Evolutionary conservation across 805 yeast genomes (phyloP).

Genomic region (Ogataea sp.): DNA sequence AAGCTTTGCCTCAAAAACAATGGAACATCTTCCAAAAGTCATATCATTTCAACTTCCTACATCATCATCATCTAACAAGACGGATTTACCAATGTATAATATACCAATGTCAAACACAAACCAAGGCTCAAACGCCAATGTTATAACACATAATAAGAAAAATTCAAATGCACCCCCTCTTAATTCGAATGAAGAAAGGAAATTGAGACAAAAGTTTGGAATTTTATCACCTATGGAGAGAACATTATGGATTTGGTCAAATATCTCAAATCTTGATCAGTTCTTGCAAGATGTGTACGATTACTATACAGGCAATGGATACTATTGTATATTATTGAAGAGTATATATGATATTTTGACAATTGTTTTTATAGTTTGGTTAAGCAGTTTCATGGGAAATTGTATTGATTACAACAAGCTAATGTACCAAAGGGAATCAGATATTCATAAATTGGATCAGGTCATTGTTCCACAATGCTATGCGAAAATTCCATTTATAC

Average conservation of each 20-base stretch:
- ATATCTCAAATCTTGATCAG: slow-evolving; percentile 82
- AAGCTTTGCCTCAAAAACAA: slow-evolving; percentile 17
- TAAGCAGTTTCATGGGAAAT: slow-evolving; percentile 71
- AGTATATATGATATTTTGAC: slow-evolving; percentile 63
- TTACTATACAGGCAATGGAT: slow-evolving; percentile 82
- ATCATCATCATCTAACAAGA: slow-evolving; percentile 3
- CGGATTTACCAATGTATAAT: slow-evolving; percentile 6
- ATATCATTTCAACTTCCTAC: slow-evolving; percentile 15
- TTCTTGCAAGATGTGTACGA: slow-evolving; percentile 77
- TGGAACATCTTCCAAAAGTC: slow-evolving; percentile 14
- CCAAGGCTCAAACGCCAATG: too few species aligned
- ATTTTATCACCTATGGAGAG: slow-evolving; percentile 57
- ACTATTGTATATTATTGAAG: slow-evolving; percentile 64
- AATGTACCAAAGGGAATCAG: slow-evolving; percentile 16
- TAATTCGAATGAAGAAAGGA: slow-evolving; percentile 16
- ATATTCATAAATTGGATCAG: slow-evolving; percentile 29
- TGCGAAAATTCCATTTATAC: slow-evolving; percentile 33
- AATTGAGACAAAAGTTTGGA: slow-evolving; percentile 25
- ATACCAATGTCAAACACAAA: background rate
- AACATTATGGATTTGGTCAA: slow-evolving; percentile 95
- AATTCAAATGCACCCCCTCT: background rate
- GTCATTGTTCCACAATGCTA: slow-evolving; percentile 42
- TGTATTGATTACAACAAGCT: slow-evolving; percentile 58
- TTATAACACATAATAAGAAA: background rate
- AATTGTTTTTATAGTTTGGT: slow-evolving; percentile 67